Conservation (phyloP, 2,329 filamentous ascomycete genomes). For the Ilyonectria destructans region DNA sequence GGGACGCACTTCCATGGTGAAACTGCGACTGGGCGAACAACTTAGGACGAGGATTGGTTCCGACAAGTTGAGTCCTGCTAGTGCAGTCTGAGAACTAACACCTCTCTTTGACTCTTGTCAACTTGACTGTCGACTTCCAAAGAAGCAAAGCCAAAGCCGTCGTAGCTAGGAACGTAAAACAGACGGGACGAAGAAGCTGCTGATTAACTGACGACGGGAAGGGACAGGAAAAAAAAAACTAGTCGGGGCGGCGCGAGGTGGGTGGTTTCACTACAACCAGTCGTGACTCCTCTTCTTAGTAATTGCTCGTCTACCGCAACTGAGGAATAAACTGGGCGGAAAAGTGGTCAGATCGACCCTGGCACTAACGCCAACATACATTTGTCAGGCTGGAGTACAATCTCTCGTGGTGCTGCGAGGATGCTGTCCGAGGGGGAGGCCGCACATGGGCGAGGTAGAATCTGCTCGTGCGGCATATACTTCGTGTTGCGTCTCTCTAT, state of each 20-base stretch:
- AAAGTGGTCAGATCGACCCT: slow-evolving; percentile 8
- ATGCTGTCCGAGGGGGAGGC: not conserved
- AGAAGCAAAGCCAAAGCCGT: not conserved
- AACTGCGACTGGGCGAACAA: not conserved
- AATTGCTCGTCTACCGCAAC: not conserved
- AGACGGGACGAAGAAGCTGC: slow-evolving; percentile 23
- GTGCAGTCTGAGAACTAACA: not conserved
- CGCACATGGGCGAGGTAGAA: not conserved
- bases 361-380: not conserved
- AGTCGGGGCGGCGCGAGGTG: slow-evolving; percentile 6
- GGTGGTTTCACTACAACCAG: slow-evolving; percentile 12
- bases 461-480: slow-evolving; percentile 6
- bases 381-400: not conserved
- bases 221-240: slow-evolving; percentile 11
- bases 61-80: not conserved
- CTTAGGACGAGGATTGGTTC: not conserved
- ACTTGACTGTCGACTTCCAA: not conserved
- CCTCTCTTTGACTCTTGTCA: not conserved
- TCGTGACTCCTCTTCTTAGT: not conserved
- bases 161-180: not conserved
- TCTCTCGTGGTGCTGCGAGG: not conserved
- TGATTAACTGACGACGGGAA: slow-evolving; percentile 30
- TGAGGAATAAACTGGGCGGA: not conserved
- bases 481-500: not conserved
- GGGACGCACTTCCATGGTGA: slow-evolving; percentile 8